Base-by-base conservation (phyloP, 305 asterid genomes). In the Fraxinus sp. region DNA sequence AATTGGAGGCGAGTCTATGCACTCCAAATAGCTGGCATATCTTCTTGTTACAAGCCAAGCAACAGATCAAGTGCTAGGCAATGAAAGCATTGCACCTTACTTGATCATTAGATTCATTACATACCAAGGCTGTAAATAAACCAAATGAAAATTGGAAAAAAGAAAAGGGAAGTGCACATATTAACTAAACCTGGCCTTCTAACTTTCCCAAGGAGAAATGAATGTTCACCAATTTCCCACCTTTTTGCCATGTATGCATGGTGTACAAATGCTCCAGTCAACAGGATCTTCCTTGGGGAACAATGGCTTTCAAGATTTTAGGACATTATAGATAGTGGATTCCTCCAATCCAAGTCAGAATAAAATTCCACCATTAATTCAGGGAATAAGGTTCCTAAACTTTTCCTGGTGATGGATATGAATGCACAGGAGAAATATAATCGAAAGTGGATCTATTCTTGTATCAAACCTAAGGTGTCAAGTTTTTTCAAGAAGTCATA, bases 301-400 rank as follows among this genome's bases (percentile, higher is more conserved):
- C 78, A 83, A 75, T 82, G 87, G 84, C 81, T 83, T 76, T 39
- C 84, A 83, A 86, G 86, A 83, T 87, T 83, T 88, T 87, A 82
- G 86, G 84, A 92, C 89, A 57, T 57, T 89, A 87, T 84, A 83
- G 87, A 90, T 90, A 91, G 93, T 90, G 94, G 98, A 91, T 95
- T 92, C 98, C 86, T 84, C 84, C 88, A 82, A 81, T 91, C 89
- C 77, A 85, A 84, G 81, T 90, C 88, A 85, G 73, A 26, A 52
- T 84, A 85, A 80, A 86, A 84, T 85, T 85, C 91, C 86, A 80
- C 89, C 87, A 84, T 86, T 80, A 88, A 74, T 87, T 88, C 92
- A 66, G 75, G 75, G 98, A 91, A 95, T 93, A 88, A 85, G 97
- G 92, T 93, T 94, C 98, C 81, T 46, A 88, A 86, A 85, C 90